Base-by-base conservation (phyloP, 306 rosid genomes). In the Clitoria ternatea region DNA sequence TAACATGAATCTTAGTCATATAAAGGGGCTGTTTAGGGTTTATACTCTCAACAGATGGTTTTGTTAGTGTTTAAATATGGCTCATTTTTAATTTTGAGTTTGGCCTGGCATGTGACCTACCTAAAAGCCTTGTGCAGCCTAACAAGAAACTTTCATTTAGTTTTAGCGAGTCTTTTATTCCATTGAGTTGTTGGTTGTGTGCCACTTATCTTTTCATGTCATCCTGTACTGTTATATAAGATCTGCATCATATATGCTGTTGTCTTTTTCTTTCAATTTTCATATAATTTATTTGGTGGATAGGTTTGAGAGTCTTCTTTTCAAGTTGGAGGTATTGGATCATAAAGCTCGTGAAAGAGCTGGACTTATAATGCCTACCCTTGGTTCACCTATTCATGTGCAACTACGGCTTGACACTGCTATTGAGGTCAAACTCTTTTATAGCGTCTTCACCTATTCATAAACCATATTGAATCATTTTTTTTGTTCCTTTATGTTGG, bases 281-380 rank as follows among this genome's bases (percentile, higher is more conserved):
- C 57, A 69, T 82, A 19, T 71, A 30, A 47, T 57, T 42, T 37
- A 2, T 33, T 53, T 76, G 59, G 76, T 79, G 47, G 54, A 76
- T 87, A 94, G 98, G 90, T 76, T 94, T 66, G 99, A 94, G 84
- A 55, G 36, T 77, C 85, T 94, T 69, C 53, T 94, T 78, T 94
- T 91, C 80, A 94, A 91, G 92, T 77, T 94, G 88, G 99, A 94
- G 85, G 95, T 91, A 56, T 80, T 89, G 90, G 99, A 94, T 80
- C 99, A 89, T 70, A 94, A 91, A 83, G 97, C 95, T 55, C 89
- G 99, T 40, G 99, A 94, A 85, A 94, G 97, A 79, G 92, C 96
- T 57, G 96, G 97, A 72, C 85, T 91, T 61, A 86, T 89, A 78
- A 82, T 91, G 53, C 96, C 93, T 17, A 88, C 97, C 47, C 97